Evolutionary conservation across 164 flowering plant species (phyloP).

Genomic region (Vitis labrusca): DNA sequence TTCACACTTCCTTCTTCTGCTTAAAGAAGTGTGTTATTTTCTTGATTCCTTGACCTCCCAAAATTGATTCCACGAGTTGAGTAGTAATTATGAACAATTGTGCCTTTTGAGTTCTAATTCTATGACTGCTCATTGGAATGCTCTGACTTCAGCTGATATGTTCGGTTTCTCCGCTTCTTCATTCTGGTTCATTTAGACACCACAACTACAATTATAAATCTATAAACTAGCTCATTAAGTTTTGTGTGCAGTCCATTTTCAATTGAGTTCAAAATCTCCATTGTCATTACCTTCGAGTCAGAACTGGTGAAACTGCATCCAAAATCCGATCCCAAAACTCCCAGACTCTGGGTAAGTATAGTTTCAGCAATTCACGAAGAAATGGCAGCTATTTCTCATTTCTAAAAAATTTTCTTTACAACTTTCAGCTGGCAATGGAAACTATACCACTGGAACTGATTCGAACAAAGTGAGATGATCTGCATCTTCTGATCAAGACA

Average conservation of each 20-base stretch:
- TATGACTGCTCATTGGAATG: too few species aligned
- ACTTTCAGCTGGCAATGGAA: constrained; percentile 74
- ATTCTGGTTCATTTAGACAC: background rate
- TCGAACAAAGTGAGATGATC: constrained; percentile 40
- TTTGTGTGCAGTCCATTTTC: constrained; percentile 70
- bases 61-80: too few species aligned
- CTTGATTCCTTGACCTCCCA: too few species aligned
- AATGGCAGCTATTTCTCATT: background rate
- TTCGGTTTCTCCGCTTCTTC: too few species aligned
- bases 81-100: too few species aligned
- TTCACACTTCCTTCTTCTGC: too few species aligned
- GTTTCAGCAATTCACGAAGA: background rate
- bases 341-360: constrained; percentile 78
- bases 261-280: constrained; percentile 72
- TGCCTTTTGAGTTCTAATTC: too few species aligned
- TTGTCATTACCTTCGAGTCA: constrained; percentile 70
- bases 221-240: background rate
- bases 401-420: constrained; percentile 7
- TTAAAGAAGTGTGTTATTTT: too few species aligned
- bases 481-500: background rate
- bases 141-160: too few species aligned
- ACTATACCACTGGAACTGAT: constrained; percentile 67
- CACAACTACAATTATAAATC: constrained; percentile 1
- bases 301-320: constrained; percentile 60
- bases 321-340: constrained; percentile 69